These are phyloP conservation scores for Penicillium decumbens DNA, from an alignment of 2,329 filamentous ascomycete species.

Conservation along the genomic window DNA sequence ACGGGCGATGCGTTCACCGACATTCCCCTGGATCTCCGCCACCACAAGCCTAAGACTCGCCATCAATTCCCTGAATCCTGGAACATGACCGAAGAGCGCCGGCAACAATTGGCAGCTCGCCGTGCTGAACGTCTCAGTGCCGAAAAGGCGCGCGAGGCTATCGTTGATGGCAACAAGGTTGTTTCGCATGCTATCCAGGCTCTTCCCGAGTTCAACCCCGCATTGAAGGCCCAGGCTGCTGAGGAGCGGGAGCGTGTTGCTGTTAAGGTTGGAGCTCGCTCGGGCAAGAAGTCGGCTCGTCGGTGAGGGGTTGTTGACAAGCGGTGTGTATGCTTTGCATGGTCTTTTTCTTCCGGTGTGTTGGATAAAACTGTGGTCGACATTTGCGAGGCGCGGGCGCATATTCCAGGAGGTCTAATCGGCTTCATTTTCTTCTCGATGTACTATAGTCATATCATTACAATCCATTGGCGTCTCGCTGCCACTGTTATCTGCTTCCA, in stretches of 20 bases:
- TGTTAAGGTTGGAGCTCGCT: constrained; percentile 23
- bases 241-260: constrained; percentile 27
- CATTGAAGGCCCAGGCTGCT: constrained; percentile 22
- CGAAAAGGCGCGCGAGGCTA: constrained; percentile 56
- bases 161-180: constrained; percentile 50
- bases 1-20: constrained; percentile 83
- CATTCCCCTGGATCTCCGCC: constrained; percentile 80
- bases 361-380: constrained; percentile 26
- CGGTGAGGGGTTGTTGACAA: constrained; percentile 17
- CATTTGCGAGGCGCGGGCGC: constrained; percentile 34
- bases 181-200: constrained; percentile 31
- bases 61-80: constrained; percentile 75
- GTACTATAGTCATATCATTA: constrained; percentile 27
- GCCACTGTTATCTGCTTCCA: not conserved
- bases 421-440: constrained; percentile 25
- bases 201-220: constrained; percentile 33
- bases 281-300: constrained; percentile 16
- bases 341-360: constrained; percentile 17
- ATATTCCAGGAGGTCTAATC: constrained; percentile 26
- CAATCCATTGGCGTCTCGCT: constrained; percentile 21
- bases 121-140: constrained; percentile 51
- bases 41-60: constrained; percentile 66
- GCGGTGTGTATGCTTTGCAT: constrained; percentile 21
- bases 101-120: constrained; percentile 58
- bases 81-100: constrained; percentile 69